Evolutionary conservation across 371 early-diverging fungal genomes (phyloP), one percentile per base, ranked within the genome.

Genomic region (Lichtheimia hyalospora): DNA sequence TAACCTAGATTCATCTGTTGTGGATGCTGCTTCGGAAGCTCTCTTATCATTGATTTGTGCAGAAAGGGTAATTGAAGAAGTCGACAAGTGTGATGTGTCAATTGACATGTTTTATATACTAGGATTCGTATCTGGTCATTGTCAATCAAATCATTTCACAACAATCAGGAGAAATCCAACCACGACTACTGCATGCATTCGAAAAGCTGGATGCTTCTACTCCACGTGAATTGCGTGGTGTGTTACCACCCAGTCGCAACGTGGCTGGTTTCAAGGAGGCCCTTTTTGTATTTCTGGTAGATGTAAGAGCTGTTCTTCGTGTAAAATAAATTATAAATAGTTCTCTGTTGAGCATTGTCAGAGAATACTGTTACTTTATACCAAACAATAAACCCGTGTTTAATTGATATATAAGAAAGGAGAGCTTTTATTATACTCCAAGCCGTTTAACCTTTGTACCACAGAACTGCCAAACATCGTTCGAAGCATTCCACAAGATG

Each of bases 221-320:
- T 20, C 75, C 81, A 6, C 52, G 68, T 16, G 67, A 67, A 20
- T 24, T 62, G 20, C 56, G 44, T 21, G 60, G 60, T 13, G 46
- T 61, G 5, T 20, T 66, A 8, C 65, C 66, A 16, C 58, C 67
- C 25, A 66, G 60, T 44, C 60, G 66, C 27, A 64, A 64, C 50
- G 64, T 66, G 5, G 56, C 71, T 20, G 68, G 49, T 10, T 79
- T 84, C 54, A 67, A 81, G 52, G 83, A 84, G 52, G 72, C 77
- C 3, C 69, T 89, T 48, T 58, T 82, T 54, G 66, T 69, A 43
- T 86, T 87, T 57, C 64, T 89, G 62, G 79, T 87, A 81, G 77
- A 87, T 58, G 88, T 85, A 3, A 75, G 89, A 46, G 89, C 88
- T 49, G 82, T 89, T 10, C 68, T 89, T 54, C 73, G 89, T 42